Evolutionary conservation across 352 stramenopile genomes (phyloP), one percentile per base, ranked within the genome.

Genomic region (Pythium rishiriense): DNA sequence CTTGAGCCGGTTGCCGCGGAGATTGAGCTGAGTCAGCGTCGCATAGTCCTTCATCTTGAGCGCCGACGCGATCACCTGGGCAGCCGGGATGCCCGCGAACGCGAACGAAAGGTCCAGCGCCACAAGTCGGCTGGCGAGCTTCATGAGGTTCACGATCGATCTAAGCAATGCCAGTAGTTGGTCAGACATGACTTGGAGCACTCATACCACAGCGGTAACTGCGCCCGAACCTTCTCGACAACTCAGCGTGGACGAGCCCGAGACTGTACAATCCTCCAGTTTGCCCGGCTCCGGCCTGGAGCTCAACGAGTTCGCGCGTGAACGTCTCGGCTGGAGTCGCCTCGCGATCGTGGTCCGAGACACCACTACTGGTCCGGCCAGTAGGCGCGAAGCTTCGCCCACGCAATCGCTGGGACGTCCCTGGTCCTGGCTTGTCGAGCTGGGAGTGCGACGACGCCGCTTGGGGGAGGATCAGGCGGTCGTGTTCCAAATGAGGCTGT

Each of bases 21-120:
- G 35, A 11, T 72, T 77, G 10, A 81, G 65, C 37, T 70, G 59
- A 22, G 68, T 78, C 15, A 81, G 70, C 29, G 65, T 70, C 4
- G 70, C 35, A 29, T 73, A 79, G 26, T 57, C 50, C 17, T 68
- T 57, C 42, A 79, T 79, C 22, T 49, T 65, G 14, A 81, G 64
- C 17, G 75, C 67, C 21, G 70, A 59, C 7, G 75, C 73, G 17
- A 81, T 45, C 21, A 79, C 61, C 50, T 77, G 70, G 4, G 72
- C 64, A 0, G 65, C 62, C 3, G 64, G 49, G 48, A 77, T 76
- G 12, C 73, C 71, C 26, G 74, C 67, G 43, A 79, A 76, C 17
- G 70, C 71, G 45, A 78, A 81, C n/a, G 75, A 78, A 15, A 84
- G 58, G 29, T 83, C 75, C 26, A 83, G 33, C 17, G 33, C 33